Conservation (phyloP, 140 eudicot genomes). For the Cichorium intybus region DNA sequence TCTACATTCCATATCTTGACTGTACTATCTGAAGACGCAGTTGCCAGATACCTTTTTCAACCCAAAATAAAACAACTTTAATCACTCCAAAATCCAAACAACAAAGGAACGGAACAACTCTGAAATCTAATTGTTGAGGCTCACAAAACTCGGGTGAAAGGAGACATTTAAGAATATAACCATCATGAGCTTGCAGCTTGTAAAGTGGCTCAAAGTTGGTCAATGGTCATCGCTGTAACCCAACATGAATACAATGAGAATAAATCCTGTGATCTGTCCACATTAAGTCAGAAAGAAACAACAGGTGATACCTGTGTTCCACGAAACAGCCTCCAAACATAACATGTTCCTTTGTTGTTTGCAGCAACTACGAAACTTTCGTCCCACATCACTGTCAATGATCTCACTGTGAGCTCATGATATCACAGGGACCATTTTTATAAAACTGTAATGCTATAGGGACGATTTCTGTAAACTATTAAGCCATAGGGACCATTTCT, state of each 20-base stretch:
- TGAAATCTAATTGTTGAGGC: constrained; percentile 60
- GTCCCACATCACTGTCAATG: constrained; percentile 97
- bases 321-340: constrained; percentile 87
- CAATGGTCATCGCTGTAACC: constrained; percentile 85
- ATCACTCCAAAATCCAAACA: background rate
- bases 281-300: background rate
- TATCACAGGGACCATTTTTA: no score
- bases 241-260: constrained; percentile 3
- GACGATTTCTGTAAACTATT: no score
- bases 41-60: constrained; percentile 61
- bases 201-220: constrained; percentile 98
- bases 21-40: constrained; percentile 92
- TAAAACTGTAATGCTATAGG: no score
- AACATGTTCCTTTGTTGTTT: constrained; percentile 92
- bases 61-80: background rate
- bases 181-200: constrained; percentile 90
- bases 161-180: constrained; percentile 92
- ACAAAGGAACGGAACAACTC: background rate
- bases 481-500: no score
- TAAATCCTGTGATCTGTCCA: background rate
- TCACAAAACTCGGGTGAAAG: constrained; percentile 94
- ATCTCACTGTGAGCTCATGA: no score
- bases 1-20: constrained; percentile 99
- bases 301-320: constrained; percentile 91
- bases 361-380: constrained; percentile 98